Evolutionary conservation across 192 early-diverging fungal species (phyloP).

Genomic region (Entophlyctis helioformis): DNA sequence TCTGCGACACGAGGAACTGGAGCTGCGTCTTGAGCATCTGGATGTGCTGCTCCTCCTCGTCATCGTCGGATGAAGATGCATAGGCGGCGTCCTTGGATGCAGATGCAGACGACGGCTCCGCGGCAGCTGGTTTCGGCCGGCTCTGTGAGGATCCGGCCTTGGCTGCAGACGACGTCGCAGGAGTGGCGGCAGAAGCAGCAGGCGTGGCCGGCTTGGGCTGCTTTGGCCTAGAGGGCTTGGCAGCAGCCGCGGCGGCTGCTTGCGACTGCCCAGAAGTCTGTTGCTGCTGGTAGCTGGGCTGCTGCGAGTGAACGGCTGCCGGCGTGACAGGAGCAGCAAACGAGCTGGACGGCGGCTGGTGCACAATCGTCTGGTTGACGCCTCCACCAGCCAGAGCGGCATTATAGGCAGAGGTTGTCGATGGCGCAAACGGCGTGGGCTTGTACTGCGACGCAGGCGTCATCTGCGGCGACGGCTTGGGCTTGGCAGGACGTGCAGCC

Average conservation of each 20-base stretch:
- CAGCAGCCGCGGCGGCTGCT: too few species aligned
- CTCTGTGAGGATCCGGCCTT: too few species aligned
- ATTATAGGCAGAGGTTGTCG: constrained; percentile 2
- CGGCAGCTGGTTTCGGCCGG: too few species aligned
- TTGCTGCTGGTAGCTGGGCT: too few species aligned
- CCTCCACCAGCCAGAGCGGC: constrained; percentile 15
- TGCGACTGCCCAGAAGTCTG: too few species aligned
- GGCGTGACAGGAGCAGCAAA: too few species aligned
- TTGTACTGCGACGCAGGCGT: too few species aligned
- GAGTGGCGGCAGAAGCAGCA: background rate
- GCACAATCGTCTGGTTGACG: constrained; percentile 6
- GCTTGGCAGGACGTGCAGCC: constrained; percentile 2
- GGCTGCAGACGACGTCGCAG: too few species aligned
- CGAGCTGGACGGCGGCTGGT: background rate
- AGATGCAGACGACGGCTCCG: too few species aligned
- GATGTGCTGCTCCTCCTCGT: constrained; percentile 6
- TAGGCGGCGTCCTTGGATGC: too few species aligned
- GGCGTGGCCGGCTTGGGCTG: background rate
- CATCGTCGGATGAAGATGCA: constrained; percentile 1
- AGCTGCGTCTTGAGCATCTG: constrained; percentile 14
- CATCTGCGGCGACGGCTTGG: too few species aligned
- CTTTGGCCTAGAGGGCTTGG: background rate
- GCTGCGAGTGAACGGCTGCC: too few species aligned
- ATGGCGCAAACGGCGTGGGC: background rate
- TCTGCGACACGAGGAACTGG: constrained; percentile 7